phyloP scores from a whole-genome alignment of 1,284 basidiomycete species.

The Ceratobasidium sp. region DNA sequence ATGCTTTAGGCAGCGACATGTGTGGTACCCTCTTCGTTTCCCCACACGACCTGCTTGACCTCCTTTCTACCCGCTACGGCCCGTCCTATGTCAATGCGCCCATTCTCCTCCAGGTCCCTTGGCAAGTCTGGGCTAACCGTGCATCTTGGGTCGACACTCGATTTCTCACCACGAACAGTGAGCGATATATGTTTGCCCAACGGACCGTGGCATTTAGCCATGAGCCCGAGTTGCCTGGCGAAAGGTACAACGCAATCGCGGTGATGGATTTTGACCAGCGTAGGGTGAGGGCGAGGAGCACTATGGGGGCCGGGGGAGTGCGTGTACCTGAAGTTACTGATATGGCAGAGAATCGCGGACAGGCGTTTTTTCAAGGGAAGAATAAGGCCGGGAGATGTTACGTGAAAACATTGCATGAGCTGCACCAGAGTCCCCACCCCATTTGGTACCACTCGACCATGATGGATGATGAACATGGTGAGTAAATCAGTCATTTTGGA shows the following conservation, averaged over 20 bases:
- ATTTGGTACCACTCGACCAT: constrained; percentile 8
- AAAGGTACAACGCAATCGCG: constrained; percentile 1
- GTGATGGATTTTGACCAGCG: constrained; percentile 19
- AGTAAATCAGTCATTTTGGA: background rate
- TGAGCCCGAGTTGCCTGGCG: background rate
- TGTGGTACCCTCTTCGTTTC: constrained; percentile 7
- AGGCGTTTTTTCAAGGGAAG: constrained; percentile 8
- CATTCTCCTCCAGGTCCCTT: background rate
- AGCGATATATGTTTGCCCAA: constrained; percentile 24
- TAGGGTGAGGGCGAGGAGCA: background rate
- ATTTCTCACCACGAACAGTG: background rate
- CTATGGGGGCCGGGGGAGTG: background rate
- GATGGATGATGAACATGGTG: constrained; percentile 27
- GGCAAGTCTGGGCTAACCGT: background rate
- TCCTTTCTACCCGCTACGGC: background rate
- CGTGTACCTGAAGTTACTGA: background rate
- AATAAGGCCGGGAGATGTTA: background rate
- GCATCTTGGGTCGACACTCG: constrained; percentile 26
- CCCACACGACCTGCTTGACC: background rate
- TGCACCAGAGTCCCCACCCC: background rate
- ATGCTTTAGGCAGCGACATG: constrained; percentile 1
- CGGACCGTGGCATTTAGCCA: constrained; percentile 9
- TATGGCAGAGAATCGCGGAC: background rate
- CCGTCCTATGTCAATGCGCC: background rate
- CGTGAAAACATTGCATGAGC: background rate